Base-by-base conservation (phyloP, 1,284 basidiomycete species). In the Coniferiporia sulphurascens region DNA sequence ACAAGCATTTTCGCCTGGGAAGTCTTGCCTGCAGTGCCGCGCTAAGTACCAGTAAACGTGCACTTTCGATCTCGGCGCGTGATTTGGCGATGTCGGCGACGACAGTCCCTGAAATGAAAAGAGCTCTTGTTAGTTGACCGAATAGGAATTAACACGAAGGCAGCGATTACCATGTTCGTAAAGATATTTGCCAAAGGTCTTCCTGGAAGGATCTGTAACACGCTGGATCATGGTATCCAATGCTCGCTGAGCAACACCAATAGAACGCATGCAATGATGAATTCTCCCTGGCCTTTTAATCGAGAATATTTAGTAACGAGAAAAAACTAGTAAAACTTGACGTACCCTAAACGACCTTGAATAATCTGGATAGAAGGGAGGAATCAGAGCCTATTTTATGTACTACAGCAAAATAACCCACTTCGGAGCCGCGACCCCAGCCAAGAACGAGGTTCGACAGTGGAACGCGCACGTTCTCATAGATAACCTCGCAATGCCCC, bases 201-300 rank as follows among this genome's bases (percentile, higher is more conserved):
- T 94, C 68, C 93, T 86, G 36, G 76, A 75, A 7, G 93, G 88
- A 72, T 98, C 93, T 32, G 95, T 96, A 32, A 95, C 93, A n/a
- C 96, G 86, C 64, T 88, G 82, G 51, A 99, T 81, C 84, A 98
- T 87, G 52, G 92, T 76, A 68, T 98, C 93, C 60, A 98, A 78
- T 1, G 96, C 91, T 27, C 84, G 80, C 62, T 89, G 86, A 1
- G 95, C 97, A 22, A 84, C 83, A 46, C 96, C 96, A 62, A 99
- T 91, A 19, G 93, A 92, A 50, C 96, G 87, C 96, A 99, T 99
- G 79, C 95, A 97, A 73, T 99, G 96, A 72, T 98, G 96, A 67
- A 98, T 91, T 59, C 97, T 88, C 22, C 96, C 96, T 59, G 96
- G 96, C 50, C 91, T 90, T 65, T 27, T 27, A 27, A 27, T 3